These are phyloP conservation scores for Fusarium proliferatum DNA, from an alignment of 2,329 filamentous ascomycete genomes.

Conservation along the genomic window DNA sequence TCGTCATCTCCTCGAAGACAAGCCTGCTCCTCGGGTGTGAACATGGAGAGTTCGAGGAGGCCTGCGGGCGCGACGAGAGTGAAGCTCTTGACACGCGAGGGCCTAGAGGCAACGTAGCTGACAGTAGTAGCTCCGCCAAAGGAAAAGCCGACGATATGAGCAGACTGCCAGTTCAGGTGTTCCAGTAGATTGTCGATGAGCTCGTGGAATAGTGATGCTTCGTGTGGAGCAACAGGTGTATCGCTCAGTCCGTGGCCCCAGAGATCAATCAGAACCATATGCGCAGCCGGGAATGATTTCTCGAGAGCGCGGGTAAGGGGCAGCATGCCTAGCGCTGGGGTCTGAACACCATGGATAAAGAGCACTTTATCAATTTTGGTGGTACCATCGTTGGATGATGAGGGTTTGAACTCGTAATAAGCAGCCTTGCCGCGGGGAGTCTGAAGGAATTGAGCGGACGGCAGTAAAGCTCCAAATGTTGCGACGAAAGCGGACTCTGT, in stretches of 20 bases:
- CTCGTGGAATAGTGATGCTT: constrained; percentile 54
- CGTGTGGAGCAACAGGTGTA: constrained; percentile 57
- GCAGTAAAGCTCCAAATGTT: constrained; percentile 54
- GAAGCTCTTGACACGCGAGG: constrained; percentile 48
- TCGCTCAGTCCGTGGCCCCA: constrained; percentile 66
- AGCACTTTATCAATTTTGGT: constrained; percentile 49
- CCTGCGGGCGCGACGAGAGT: constrained; percentile 61
- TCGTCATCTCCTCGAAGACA: constrained; percentile 46
- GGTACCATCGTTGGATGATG: background rate
- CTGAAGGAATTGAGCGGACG: constrained; percentile 49
- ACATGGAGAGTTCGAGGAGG: constrained; percentile 46
- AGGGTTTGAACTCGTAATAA: constrained; percentile 52
- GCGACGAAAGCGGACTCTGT: constrained; percentile 50
- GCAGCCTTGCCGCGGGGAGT: constrained; percentile 51
- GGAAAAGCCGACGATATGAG: constrained; percentile 61
- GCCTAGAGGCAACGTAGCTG: constrained; percentile 50
- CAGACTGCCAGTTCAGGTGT: constrained; percentile 54
- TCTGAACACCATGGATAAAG: constrained; percentile 63
- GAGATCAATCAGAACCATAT: constrained; percentile 59
- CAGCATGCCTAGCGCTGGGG: constrained; percentile 59
- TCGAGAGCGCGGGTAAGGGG: constrained; percentile 55
- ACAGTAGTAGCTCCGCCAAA: constrained; percentile 58
- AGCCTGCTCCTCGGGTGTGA: constrained; percentile 42
- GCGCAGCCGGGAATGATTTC: constrained; percentile 48
- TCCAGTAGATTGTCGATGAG: constrained; percentile 54